These are phyloP conservation scores for Rhodotorula sp. DNA, from an alignment of 1,284 basidiomycete species.

Conservation along the genomic window DNA sequence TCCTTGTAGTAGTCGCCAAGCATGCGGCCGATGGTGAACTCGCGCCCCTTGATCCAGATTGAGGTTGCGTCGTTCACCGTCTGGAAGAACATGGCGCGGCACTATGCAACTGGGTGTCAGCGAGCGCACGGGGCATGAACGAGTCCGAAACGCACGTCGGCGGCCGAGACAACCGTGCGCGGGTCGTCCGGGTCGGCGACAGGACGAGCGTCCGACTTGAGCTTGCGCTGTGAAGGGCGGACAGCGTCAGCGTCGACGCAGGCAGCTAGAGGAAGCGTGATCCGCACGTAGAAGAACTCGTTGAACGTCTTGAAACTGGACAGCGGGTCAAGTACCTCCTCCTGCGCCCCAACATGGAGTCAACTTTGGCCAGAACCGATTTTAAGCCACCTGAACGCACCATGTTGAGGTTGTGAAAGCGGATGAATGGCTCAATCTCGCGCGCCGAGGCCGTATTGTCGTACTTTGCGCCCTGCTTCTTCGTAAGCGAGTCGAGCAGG, in stretches of 20 bases:
- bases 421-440: constrained; percentile 84
- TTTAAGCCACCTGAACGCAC: background rate
- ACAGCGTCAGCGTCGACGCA: background rate
- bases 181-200: constrained; percentile 72
- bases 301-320: constrained; percentile 70
- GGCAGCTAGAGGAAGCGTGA: background rate
- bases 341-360: background rate
- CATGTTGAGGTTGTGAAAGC: constrained; percentile 82
- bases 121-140: too few species aligned
- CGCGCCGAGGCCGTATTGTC: constrained; percentile 78
- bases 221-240: constrained; percentile 63
- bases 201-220: constrained; percentile 79
- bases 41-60: constrained; percentile 88
- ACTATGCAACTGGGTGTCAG: constrained; percentile 50
- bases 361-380: background rate
- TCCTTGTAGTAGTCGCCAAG: constrained; percentile 75
- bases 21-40: constrained; percentile 77
- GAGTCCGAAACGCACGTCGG: constrained; percentile 59
- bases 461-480: constrained; percentile 94
- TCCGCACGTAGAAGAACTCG: constrained; percentile 63
- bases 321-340: constrained; percentile 22
- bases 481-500: constrained; percentile 81
- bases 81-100: constrained; percentile 89
- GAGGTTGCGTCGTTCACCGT: constrained; percentile 78
- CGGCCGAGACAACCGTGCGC: constrained; percentile 75